Base-by-base conservation (phyloP, 2,329 filamentous ascomycete species). In the Pezicula carpinea region DNA sequence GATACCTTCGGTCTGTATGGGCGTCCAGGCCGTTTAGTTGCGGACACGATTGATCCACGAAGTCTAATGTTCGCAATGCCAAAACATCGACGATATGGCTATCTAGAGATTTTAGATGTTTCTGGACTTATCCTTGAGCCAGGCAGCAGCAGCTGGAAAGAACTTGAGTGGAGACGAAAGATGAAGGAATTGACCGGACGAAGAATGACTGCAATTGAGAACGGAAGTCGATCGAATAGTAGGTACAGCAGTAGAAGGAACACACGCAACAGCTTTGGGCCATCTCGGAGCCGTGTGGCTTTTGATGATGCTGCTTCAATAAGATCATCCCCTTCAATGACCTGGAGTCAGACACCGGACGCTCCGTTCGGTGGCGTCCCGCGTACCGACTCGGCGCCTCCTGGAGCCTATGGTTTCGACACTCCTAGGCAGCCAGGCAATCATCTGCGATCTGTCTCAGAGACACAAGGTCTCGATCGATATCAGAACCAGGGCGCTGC, bases 41-140 rank as follows among this genome's bases (percentile, higher is more conserved):
- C 93, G 3, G 95, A 95, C 62, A 85, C 87, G 0, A 78, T 91
- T 38, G 91, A 97, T 66, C 75, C 87, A 4, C 82, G 89, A 39
- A 95, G 93, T 47, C 75, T 99, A 54, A 99, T 99, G 93, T 99
- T 97, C 66, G 93, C 91, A 5, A 95, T 99, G 84, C 92, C 93
- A 0, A 89, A 87, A 58, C 83, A 93, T 57, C 82, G 84, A 44
- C 80, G 87, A 54, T 95, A 95, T 60, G 91, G 92, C 0, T 97
- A 97, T 60, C 70, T 99, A 21, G 93, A 97, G 60, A 82, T 90
- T 31, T 69, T 91, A 47, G 93, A 99, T 62, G 88, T 97, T 14
- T 83, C 85, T 4, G 77, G 78, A 44, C 71, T 97, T 35, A 90
- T 99, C 51, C 76, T 87, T 53, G 84, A 85, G 3, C 79, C 89